Percentiles rank a stretch among this genome's conserved stretches.
Evolutionary conservation across 2,329 filamentous ascomycete genomes (phyloP).

Genomic region (Pseudocercospora vitis): DNA sequence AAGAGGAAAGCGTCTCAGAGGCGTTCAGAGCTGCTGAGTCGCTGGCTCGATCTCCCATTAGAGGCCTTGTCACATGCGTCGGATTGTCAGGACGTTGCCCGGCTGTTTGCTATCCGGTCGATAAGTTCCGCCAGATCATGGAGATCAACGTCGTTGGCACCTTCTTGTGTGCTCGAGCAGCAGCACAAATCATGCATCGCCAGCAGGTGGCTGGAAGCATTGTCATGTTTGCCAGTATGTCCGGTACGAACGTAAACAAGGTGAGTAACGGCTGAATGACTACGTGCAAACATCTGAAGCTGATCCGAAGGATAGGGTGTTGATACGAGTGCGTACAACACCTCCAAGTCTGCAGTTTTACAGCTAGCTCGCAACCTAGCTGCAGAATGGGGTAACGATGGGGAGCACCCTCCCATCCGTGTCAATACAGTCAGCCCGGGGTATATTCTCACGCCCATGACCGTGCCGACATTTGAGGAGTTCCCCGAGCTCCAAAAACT

Average conservation of each 20-base stretch:
- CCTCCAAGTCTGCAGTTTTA: constrained; percentile 55
- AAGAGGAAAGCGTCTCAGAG: not conserved
- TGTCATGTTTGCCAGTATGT: constrained; percentile 40
- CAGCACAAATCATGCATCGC: constrained; percentile 33
- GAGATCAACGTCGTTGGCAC: constrained; percentile 39
- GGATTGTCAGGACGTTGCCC: constrained; percentile 21
- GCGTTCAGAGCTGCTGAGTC: not conserved
- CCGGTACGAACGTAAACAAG: constrained; percentile 34
- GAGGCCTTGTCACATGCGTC: constrained; percentile 19
- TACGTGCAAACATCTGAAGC: not conserved
- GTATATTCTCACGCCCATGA: constrained; percentile 14
- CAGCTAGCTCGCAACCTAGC: constrained; percentile 53
- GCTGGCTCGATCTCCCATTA: not conserved
- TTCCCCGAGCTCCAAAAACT: constrained; percentile 2
- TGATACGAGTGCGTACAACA: constrained; percentile 50
- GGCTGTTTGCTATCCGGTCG: constrained; percentile 34
- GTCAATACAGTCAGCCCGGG: constrained; percentile 15
- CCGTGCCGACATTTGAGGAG: constrained; percentile 1
- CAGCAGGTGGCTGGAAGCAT: constrained; percentile 34
- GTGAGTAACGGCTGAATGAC: constrained; percentile 12
- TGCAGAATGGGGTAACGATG: constrained; percentile 50
- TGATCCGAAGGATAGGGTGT: constrained; percentile 35
- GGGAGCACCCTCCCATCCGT: constrained; percentile 9
- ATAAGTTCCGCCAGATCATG: constrained; percentile 36
- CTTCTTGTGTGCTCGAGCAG: constrained; percentile 33